Percentiles rank a stretch among this genome's conserved stretches.
These are phyloP conservation scores for Jacaranda copaia DNA, from an alignment of 257 asterid genomes.

Conservation along the genomic window DNA sequence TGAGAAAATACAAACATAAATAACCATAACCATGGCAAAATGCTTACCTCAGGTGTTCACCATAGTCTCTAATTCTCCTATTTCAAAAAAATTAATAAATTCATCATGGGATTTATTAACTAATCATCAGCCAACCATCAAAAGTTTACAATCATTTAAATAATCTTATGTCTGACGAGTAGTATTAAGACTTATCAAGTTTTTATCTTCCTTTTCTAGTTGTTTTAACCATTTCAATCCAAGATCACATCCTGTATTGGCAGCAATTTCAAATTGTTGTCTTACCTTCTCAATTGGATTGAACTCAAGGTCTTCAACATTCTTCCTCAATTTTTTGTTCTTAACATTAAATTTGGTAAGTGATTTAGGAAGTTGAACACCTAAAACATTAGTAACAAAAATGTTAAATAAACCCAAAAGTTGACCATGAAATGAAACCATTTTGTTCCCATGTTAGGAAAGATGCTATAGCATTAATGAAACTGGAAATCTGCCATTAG, in stretches of 20 bases:
- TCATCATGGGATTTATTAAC: too few relatives aligned
- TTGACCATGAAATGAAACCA: neutral
- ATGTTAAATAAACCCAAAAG: neutral
- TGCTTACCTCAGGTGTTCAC: too few relatives aligned
- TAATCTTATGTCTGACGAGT: too few relatives aligned
- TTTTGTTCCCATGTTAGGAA: too few relatives aligned
- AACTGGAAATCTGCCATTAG: neutral
- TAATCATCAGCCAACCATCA: too few relatives aligned
- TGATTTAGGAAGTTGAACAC: constrained; percentile 75
- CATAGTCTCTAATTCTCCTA: too few relatives aligned
- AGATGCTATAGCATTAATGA: neutral
- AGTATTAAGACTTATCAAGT: constrained; percentile 35
- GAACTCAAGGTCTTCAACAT: constrained; percentile 30
- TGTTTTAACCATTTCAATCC: constrained; percentile 85
- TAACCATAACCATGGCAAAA: too few relatives aligned
- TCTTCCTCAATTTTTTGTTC: constrained; percentile 46
- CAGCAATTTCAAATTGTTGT: constrained; percentile 83
- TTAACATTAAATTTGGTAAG: constrained; percentile 57
- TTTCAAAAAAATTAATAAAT: too few relatives aligned
- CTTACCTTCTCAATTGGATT: constrained; percentile 80
- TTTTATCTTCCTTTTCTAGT: constrained; percentile 75
- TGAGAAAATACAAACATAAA: too few relatives aligned
- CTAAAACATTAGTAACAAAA: constrained; percentile 44
- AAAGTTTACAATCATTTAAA: too few relatives aligned
- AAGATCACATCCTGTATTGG: constrained; percentile 83